These are phyloP conservation scores for Capniomyces stellatus DNA, from an alignment of 371 early-diverging fungal species.

Conservation along the genomic window DNA sequence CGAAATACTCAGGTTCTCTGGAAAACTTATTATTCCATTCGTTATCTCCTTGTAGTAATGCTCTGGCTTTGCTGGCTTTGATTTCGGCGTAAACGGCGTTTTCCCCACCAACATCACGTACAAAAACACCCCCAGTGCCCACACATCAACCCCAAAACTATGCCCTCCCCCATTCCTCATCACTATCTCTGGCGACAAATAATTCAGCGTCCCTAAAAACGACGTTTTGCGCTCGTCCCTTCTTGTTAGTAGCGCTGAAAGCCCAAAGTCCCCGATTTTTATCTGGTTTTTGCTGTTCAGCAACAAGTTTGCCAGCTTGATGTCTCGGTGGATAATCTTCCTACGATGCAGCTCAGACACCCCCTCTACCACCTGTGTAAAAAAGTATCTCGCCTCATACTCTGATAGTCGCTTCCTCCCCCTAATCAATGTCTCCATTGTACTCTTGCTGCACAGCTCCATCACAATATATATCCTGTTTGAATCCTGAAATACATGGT, in stretches of 20 bases:
- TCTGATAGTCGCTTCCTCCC: slow-evolving; percentile 64
- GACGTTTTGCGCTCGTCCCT: slow-evolving; percentile 79
- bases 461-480: slow-evolving; percentile 82
- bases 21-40: slow-evolving; percentile 60
- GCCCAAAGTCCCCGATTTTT: slow-evolving; percentile 96
- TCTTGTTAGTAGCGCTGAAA: slow-evolving; percentile 60
- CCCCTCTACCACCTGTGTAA: slow-evolving; percentile 68
- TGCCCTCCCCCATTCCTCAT: slow-evolving; percentile 72
- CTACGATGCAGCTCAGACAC: slow-evolving; percentile 72
- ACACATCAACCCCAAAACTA: slow-evolving; percentile 93
- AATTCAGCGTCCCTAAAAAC: slow-evolving; percentile 96
- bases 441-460: slow-evolving; percentile 85
- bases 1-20: slow-evolving; percentile 42
- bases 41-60: slow-evolving; percentile 40
- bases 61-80: slow-evolving; percentile 5
- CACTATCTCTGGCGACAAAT: slow-evolving; percentile 96
- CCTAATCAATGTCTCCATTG: slow-evolving; percentile 73
- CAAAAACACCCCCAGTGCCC: slow-evolving; percentile 95
- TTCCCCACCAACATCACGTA: slow-evolving; percentile 82
- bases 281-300: slow-evolving; percentile 63
- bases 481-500: slow-evolving; percentile 72
- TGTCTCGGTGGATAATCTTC: slow-evolving; percentile 86
- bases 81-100: slow-evolving; percentile 76
- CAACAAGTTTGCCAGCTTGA: slow-evolving; percentile 95
- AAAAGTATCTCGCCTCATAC: slow-evolving; percentile 72